Evolutionary conservation across 768 basidiomycete genomes (phyloP).

Genomic region (Auriscalpium vulgare): DNA sequence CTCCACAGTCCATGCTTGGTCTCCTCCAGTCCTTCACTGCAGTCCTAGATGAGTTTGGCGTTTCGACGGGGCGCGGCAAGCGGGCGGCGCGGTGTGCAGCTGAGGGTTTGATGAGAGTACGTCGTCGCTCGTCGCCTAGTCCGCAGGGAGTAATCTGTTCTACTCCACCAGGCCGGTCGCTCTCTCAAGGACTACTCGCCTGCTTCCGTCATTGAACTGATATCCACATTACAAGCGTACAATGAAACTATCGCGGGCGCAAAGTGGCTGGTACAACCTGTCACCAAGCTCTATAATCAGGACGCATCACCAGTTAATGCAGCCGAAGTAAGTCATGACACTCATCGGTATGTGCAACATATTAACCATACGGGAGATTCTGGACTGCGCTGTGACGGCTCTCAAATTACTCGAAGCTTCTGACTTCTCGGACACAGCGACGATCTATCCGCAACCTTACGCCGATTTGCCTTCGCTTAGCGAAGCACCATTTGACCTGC

Average conservation of each 20-base stretch:
- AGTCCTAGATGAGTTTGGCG: conserved; percentile 85
- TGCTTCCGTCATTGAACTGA: conserved; percentile 56
- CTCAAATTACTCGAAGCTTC: conserved; percentile 54
- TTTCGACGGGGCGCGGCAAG: conserved; percentile 78
- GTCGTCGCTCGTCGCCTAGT: conserved; percentile 13
- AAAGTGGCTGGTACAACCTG: conserved; percentile 62
- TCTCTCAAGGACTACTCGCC: conserved; percentile 54
- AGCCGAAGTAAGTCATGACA: conserved; percentile 45
- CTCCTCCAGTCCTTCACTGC: conserved; percentile 79
- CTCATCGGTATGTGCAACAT: background rate
- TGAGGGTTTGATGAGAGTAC: conserved; percentile 71
- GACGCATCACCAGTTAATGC: conserved; percentile 37
- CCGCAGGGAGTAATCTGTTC: background rate
- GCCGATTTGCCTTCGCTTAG: conserved; percentile 35
- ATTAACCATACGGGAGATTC: conserved; percentile 39
- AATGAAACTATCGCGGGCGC: conserved; percentile 49
- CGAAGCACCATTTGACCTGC: conserved; percentile 55
- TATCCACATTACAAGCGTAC: conserved; percentile 64
- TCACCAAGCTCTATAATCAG: conserved; percentile 42
- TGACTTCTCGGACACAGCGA: conserved; percentile 49
- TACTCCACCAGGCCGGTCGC: conserved; percentile 50
- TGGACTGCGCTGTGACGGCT: conserved; percentile 62
- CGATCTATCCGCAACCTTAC: conserved; percentile 62
- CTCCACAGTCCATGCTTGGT: conserved; percentile 68
- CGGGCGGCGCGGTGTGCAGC: conserved; percentile 74